Conservation (phyloP, 345 rosid genomes). For the Cardamine occulta region DNA sequence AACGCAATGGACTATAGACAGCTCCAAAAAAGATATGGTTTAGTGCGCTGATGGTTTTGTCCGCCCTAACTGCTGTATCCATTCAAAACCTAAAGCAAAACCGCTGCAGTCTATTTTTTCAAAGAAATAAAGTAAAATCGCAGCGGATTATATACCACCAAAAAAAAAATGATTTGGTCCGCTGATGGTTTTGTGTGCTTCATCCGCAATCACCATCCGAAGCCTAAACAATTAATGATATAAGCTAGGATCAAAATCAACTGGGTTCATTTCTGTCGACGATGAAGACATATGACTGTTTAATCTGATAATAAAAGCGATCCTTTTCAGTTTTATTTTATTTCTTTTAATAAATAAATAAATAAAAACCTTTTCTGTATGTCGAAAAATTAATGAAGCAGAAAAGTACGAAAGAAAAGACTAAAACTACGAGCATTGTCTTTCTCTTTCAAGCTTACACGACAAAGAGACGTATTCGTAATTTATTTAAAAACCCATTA, state of each 20-base stretch:
- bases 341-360: neutral
- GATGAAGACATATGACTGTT: conserved; percentile 38
- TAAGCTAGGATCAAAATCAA: conserved; percentile 16
- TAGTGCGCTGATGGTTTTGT: no score
- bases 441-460: conserved; percentile 40
- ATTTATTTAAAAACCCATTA: neutral
- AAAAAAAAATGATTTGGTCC: no score
- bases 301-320: conserved; percentile 28
- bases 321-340: neutral
- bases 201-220: no score
- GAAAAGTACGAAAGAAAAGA: conserved; percentile 30
- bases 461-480: conserved; percentile 44
- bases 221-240: neutral
- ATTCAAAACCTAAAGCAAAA: no score
- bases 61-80: no score
- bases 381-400: conserved; percentile 34
- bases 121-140: no score
- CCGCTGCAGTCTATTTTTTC: no score
- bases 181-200: no score
- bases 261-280: conserved; percentile 25
- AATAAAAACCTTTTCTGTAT: neutral
- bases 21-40: no score
- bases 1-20: no score
- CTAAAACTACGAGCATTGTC: conserved; percentile 26
- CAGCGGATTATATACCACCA: no score